These are phyloP conservation scores for Multifurca ochricompacta DNA, from an alignment of 768 basidiomycete species.

Conservation along the genomic window DNA sequence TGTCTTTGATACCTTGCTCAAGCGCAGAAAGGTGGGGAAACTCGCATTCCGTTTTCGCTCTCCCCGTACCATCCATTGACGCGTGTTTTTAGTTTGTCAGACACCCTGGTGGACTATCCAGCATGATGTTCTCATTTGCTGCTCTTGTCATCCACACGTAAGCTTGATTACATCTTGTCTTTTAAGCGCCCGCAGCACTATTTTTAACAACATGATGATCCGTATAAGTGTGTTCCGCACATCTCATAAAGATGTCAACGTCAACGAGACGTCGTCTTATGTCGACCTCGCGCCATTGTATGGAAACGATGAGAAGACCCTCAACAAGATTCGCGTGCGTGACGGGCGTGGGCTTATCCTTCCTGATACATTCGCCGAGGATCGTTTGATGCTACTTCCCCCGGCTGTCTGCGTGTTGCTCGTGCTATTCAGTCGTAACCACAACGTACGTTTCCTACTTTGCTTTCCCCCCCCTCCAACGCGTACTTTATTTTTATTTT, in stretches of 20 bases:
- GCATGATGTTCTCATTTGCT: conserved; percentile 76
- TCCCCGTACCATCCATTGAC: not conserved
- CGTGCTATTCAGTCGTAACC: conserved; percentile 85
- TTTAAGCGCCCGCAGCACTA: not conserved
- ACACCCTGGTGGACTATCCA: conserved; percentile 75
- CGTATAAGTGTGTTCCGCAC: conserved; percentile 74
- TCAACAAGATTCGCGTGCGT: conserved; percentile 47
- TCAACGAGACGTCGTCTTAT: conserved; percentile 84
- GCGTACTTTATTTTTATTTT: too few species aligned
- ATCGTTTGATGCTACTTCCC: conserved; percentile 70
- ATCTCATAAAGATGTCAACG: conserved; percentile 50
- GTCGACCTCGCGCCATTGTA: conserved; percentile 81
- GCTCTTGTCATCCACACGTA: conserved; percentile 75
- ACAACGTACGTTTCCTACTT: conserved; percentile 50
- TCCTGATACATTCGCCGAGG: conserved; percentile 74
- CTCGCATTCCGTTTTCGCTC: not conserved
- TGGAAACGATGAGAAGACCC: conserved; percentile 57
- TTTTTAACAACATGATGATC: not conserved
- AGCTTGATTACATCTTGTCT: conserved; percentile 9
- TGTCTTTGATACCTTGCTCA: conserved; percentile 73
- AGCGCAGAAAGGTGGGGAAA: conserved; percentile 52
- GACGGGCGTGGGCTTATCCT: conserved; percentile 60
- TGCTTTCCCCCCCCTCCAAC: not conserved
- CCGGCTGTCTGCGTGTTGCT: conserved; percentile 68
- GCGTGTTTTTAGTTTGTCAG: conserved; percentile 44